These are phyloP conservation scores for Oxytropis ochrocephala DNA, from an alignment of 306 rosid species.

Conservation along the genomic window DNA sequence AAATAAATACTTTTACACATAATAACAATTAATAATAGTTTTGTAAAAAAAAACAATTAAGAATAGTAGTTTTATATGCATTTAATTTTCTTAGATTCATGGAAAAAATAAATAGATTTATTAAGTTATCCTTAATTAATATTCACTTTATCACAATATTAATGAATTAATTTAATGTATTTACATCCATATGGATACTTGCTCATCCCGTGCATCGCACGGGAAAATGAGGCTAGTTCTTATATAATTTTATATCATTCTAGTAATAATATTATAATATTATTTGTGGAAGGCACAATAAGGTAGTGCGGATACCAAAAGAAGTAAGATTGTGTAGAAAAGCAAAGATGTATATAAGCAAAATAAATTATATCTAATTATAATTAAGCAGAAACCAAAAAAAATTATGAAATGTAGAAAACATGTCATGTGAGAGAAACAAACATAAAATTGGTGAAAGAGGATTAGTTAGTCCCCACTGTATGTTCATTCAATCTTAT, in stretches of 20 bases:
- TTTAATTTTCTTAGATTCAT: no score
- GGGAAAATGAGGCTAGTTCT: no score
- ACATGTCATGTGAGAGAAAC: slow-evolving; percentile 25
- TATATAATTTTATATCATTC: neutral
- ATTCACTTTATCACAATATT: no score
- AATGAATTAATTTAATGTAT: no score
- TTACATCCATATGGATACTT: no score
- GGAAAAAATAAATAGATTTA: no score
- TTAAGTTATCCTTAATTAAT: no score
- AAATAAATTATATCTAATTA: neutral
- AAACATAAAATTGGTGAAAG: neutral
- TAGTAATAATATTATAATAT: neutral
- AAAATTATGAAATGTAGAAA: slow-evolving; percentile 12
- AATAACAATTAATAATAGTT: no score
- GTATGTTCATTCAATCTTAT: neutral
- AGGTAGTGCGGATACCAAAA: slow-evolving; percentile 15
- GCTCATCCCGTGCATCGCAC: no score
- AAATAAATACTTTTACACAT: no score
- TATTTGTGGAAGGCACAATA: slow-evolving; percentile 17
- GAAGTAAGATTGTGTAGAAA: slow-evolving; percentile 27
- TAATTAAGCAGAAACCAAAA: neutral
- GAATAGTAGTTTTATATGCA: no score
- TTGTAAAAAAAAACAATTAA: no score
- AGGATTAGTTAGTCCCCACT: slow-evolving; percentile 9
- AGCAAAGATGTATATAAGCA: neutral